Base-by-base conservation (phyloP, 768 basidiomycete genomes). In the Hericium coralloides region DNA sequence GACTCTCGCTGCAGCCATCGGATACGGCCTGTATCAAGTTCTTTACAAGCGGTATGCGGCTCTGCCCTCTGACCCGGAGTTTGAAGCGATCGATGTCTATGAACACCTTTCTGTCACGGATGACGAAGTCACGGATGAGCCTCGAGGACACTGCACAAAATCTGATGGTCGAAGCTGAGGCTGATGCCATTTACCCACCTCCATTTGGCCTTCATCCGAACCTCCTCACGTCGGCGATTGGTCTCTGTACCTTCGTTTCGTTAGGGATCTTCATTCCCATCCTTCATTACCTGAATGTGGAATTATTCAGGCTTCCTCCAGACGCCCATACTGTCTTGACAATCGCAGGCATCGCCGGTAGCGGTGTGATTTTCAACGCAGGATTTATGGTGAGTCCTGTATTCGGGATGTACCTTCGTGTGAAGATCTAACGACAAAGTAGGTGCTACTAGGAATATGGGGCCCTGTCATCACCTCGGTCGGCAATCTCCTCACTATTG, bases 401-500 rank as follows among this genome's bases (percentile, higher is more conserved):
- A 15, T 3, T 20, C 45, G 26, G 25, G 4, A 17, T 56, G 41
- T 20, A 57, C 53, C 52, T 43, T 8, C 36, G 23, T 50, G 49
- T 45, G 31, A 50, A 56, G 43, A 49, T 58, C 52, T 57, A 1
- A 31, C 7, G 31, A 31, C 31, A 31, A 31, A 9, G 8, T 61
- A 93, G 91, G 77, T 89, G 55, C 74, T 95, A 3, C 74, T 95
- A 50, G 89, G 88, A 25, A 70, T 89, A 25, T 94, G 90, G 89
- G 92, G 92, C 3, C 92, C 92, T 6, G 83, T 94, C 43, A 80
- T 92, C 45, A 83, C 85, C 9, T 92, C 90, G 2, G 93, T 97
- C 36, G 93, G 92, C 48, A 92, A 82, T 69, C 78, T 98, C n/a
- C 77, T 95, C n/a, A 94, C 94, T 5, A 95, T 95, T 62, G 90